Conservation (phyloP, 371 early-diverging fungal genomes). For the Mortierella sp. region DNA sequence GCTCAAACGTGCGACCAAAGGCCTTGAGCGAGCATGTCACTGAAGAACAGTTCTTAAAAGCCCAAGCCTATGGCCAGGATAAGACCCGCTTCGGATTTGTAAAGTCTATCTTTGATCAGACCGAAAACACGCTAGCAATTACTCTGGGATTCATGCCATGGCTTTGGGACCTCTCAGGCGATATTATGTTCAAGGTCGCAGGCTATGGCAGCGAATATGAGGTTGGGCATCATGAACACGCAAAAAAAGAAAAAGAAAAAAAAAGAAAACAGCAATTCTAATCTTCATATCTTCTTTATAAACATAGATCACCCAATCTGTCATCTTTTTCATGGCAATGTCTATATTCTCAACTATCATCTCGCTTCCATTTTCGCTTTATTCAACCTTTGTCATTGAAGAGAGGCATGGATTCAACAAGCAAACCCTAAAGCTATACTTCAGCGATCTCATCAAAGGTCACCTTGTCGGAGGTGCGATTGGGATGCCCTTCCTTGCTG, state of each 20-base stretch:
- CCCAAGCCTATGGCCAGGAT: constrained; percentile 89
- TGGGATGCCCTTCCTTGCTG: constrained; percentile 85
- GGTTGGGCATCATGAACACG: constrained; percentile 54
- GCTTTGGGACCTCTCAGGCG: constrained; percentile 80
- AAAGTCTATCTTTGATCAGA: constrained; percentile 66
- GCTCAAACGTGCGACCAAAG: constrained; percentile 73
- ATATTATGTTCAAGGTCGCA: constrained; percentile 59
- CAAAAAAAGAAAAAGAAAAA: background rate
- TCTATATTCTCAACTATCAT: constrained; percentile 73
- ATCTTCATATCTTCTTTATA: background rate
- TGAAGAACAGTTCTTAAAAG: constrained; percentile 83
- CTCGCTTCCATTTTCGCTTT: constrained; percentile 86
- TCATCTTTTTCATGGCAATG: constrained; percentile 80
- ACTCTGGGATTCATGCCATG: constrained; percentile 78
- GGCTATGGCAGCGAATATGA: constrained; percentile 82
- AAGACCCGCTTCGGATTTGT: constrained; percentile 87
- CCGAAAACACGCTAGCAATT: constrained; percentile 76
- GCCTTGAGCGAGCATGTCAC: constrained; percentile 75
- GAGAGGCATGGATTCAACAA: constrained; percentile 98
- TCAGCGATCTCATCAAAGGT: constrained; percentile 87
- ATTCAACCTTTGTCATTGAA: constrained; percentile 96
- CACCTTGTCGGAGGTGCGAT: constrained; percentile 77
- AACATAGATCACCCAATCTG: constrained; percentile 83
- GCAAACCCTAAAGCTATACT: constrained; percentile 85
- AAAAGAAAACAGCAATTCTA: background rate